Conservation (phyloP, 1,284 basidiomycete species). For the Leccinum variabile region DNA sequence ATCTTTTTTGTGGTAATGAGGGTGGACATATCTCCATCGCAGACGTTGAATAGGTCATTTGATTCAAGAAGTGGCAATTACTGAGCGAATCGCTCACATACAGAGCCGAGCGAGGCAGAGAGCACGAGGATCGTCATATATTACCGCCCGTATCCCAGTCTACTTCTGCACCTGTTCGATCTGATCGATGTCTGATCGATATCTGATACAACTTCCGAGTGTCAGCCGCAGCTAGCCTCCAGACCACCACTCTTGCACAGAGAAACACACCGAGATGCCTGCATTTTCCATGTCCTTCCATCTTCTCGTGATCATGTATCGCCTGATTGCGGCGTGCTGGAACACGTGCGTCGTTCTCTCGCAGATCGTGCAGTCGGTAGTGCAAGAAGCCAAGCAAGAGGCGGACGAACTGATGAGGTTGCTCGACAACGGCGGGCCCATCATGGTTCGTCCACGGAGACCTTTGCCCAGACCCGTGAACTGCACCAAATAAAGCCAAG, state of each 20-base stretch:
- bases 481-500: conserved; percentile 5
- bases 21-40: not conserved
- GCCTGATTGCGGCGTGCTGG: conserved; percentile 10
- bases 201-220: not conserved
- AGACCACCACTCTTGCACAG: not conserved
- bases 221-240: not conserved
- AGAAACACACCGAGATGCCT: conserved; percentile 13
- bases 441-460: conserved; percentile 14
- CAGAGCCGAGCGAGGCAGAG: too few species aligned
- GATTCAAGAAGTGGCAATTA: not conserved
- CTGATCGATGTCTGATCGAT: too few species aligned
- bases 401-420: conserved; percentile 17
- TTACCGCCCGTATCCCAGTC: too few species aligned
- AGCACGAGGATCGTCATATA: too few species aligned
- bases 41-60: not conserved
- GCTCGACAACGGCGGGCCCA: conserved; percentile 12
- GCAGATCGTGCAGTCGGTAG: conserved; percentile 11
- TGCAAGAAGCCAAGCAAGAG: conserved; percentile 23
- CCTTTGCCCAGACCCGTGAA: not conserved
- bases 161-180: too few species aligned
- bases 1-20: not conserved
- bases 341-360: conserved; percentile 15
- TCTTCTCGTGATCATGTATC: conserved; percentile 9
- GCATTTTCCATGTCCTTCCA: conserved; percentile 1
- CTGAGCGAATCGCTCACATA: too few species aligned